phyloP scores from a whole-genome alignment of 2,329 filamentous ascomycete genomes.

The Verticillium albo-atrum region DNA sequence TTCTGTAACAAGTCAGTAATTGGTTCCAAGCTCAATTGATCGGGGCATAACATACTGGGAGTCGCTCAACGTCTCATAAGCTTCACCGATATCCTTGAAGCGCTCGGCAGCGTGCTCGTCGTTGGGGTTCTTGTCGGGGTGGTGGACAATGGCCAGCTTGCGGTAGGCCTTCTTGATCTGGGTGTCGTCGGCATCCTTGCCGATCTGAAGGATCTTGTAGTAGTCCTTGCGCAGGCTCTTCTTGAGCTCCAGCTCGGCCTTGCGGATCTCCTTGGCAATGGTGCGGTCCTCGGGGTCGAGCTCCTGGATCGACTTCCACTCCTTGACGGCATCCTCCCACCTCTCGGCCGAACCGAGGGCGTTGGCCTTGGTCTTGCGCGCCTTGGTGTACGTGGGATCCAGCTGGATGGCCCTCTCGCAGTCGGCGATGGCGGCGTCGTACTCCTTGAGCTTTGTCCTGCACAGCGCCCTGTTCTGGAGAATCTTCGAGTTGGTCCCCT shows the following conservation, averaged over 20 bases:
- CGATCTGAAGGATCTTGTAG: slow-evolving; percentile 91
- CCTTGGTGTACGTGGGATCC: slow-evolving; percentile 83
- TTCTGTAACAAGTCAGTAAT: slow-evolving; percentile 51
- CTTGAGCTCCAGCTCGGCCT: slow-evolving; percentile 92
- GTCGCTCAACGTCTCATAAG: slow-evolving; percentile 93
- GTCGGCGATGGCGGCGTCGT: slow-evolving; percentile 74
- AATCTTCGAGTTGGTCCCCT: slow-evolving; percentile 90
- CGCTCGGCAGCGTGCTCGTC: slow-evolving; percentile 79
- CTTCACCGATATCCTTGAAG: slow-evolving; percentile 98
- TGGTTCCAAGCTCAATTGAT: not conserved
- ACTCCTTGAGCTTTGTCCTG: slow-evolving; percentile 78
- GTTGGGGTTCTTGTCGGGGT: slow-evolving; percentile 95
- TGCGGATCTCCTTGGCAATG: slow-evolving; percentile 79
- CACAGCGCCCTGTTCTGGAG: slow-evolving; percentile 90
- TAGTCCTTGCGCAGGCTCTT: slow-evolving; percentile 97
- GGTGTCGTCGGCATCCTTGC: slow-evolving; percentile 77
- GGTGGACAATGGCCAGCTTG: slow-evolving; percentile 87
- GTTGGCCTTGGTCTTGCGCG: slow-evolving; percentile 89
- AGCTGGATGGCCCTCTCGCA: slow-evolving; percentile 79
- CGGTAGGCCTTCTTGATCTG: slow-evolving; percentile 97
- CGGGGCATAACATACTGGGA: slow-evolving; percentile 64
- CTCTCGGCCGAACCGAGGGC: slow-evolving; percentile 78
- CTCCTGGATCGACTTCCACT: slow-evolving; percentile 84
- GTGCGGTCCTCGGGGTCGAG: slow-evolving; percentile 75
- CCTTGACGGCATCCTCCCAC: slow-evolving; percentile 88